Conservation (phyloP, 768 basidiomycete species). For the Kwoniella sp. region DNA sequence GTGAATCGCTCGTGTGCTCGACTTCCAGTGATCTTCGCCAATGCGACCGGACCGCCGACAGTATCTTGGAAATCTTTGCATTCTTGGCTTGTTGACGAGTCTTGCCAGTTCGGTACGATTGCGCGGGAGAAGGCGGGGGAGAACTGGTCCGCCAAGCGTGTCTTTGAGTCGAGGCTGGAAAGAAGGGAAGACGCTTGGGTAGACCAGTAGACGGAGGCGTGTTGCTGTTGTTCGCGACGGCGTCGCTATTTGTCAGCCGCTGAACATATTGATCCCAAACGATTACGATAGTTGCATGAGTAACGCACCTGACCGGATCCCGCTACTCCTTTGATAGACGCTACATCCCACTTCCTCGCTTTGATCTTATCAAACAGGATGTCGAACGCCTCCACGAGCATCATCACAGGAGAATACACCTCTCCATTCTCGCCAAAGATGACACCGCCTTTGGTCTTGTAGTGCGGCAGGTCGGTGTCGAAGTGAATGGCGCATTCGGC, state of each 20-base stretch:
- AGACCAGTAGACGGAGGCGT: constrained; percentile 85
- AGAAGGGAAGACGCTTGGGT: constrained; percentile 62
- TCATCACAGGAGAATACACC: constrained; percentile 75
- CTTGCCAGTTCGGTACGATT: constrained; percentile 84
- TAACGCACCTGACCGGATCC: constrained; percentile 43
- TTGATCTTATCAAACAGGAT: constrained; percentile 64
- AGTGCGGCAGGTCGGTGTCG: constrained; percentile 71
- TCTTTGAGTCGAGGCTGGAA: constrained; percentile 61
- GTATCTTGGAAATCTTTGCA: constrained; percentile 69
- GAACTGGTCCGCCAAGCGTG: constrained; percentile 66
- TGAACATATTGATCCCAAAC: too few relatives aligned
- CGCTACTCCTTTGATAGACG: constrained; percentile 34
- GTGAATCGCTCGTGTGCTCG: constrained; percentile 87
- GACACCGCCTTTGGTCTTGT: constrained; percentile 53
- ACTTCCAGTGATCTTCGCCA: constrained; percentile 78
- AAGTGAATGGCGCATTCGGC: constrained; percentile 77
- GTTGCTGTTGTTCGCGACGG: constrained; percentile 62
- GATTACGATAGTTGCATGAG: too few relatives aligned
- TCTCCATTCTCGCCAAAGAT: constrained; percentile 63
- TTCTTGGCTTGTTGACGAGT: constrained; percentile 78
- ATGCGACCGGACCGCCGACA: constrained; percentile 69
- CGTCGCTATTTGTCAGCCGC: background rate
- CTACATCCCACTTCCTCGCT: constrained; percentile 34
- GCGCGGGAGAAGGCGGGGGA: constrained; percentile 69
- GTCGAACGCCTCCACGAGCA: constrained; percentile 87